These are phyloP conservation scores for Podospora australis DNA, from an alignment of 495 filamentous ascomycete species.

Conservation along the genomic window DNA sequence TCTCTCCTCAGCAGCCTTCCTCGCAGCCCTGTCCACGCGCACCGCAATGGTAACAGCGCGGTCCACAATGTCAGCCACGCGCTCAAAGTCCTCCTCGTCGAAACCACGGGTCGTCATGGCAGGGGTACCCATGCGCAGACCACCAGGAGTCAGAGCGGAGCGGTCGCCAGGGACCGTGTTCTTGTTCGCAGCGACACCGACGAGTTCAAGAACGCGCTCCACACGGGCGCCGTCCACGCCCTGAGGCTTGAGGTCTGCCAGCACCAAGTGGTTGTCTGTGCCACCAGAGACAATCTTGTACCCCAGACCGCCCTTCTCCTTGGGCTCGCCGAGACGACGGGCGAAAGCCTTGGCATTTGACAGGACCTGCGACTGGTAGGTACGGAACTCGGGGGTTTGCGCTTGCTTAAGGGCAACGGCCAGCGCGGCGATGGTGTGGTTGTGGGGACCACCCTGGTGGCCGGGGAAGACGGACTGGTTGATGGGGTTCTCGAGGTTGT, in stretches of 20 bases:
- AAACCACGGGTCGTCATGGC: slow-evolving; percentile 98
- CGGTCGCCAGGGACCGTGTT: slow-evolving; percentile 96
- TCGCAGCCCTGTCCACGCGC: slow-evolving; percentile 72
- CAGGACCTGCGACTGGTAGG: slow-evolving; percentile 84
- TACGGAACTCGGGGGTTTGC: slow-evolving; percentile 76
- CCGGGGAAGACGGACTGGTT: slow-evolving; percentile 98
- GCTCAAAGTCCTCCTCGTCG: slow-evolving; percentile 74
- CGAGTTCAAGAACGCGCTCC: slow-evolving; percentile 88
- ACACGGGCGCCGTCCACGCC: slow-evolving; percentile 88
- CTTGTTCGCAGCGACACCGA: slow-evolving; percentile 95
- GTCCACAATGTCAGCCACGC: slow-evolving; percentile 91
- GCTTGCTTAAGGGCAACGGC: slow-evolving; percentile 92
- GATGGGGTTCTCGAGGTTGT: slow-evolving; percentile 90
- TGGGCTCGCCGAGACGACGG: slow-evolving; percentile 61
- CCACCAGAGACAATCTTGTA: slow-evolving; percentile 90
- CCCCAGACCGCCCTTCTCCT: slow-evolving; percentile 69
- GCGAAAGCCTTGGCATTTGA: slow-evolving; percentile 83
- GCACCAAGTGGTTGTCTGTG: slow-evolving; percentile 94
- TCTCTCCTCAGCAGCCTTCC: slow-evolving; percentile 66
- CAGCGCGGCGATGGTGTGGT: slow-evolving; percentile 96
- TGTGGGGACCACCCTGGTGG: slow-evolving; percentile 96
- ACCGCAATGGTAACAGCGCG: slow-evolving; percentile 80
- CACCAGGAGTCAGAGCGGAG: slow-evolving; percentile 85
- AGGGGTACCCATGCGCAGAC: slow-evolving; percentile 85
- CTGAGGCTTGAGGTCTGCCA: slow-evolving; percentile 90